phyloP scores from a whole-genome alignment of 768 basidiomycete species.

The Tylopilus vinaceipallidus region DNA sequence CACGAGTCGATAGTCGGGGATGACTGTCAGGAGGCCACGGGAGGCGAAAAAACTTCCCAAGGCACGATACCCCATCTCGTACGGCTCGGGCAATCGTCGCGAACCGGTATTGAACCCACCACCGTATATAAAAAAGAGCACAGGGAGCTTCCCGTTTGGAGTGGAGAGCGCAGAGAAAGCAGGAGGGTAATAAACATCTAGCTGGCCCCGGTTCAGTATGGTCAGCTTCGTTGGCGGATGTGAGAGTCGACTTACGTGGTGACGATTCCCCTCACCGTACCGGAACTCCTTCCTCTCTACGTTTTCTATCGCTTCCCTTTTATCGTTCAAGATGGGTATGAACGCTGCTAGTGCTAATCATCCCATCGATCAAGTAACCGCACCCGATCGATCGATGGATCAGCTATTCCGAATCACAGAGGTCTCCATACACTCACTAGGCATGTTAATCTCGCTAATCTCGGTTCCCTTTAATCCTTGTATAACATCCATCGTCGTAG shows the following conservation, averaged over 20 bases:
- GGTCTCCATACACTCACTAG: constrained; percentile 29
- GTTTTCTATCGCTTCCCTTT: constrained; percentile 43
- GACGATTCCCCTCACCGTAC: constrained; percentile 46
- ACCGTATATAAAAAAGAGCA: constrained; percentile 66
- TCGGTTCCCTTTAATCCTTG: constrained; percentile 29
- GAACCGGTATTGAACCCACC: constrained; percentile 58
- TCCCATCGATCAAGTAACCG: neutral
- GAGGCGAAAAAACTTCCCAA: constrained; percentile 62
- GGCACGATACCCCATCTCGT: constrained; percentile 52
- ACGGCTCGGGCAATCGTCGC: constrained; percentile 45
- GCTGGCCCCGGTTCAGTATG: constrained; percentile 35
- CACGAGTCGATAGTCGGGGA: constrained; percentile 67
- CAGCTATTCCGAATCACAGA: constrained; percentile 3
- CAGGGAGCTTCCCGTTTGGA: constrained; percentile 35
- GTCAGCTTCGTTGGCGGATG: neutral
- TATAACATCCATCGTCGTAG: constrained; percentile 36
- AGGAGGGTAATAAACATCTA: constrained; percentile 66
- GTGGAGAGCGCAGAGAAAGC: constrained; percentile 24
- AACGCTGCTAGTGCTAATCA: constrained; percentile 47
- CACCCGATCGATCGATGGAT: neutral
- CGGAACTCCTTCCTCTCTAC: constrained; percentile 54
- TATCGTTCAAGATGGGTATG: constrained; percentile 47
- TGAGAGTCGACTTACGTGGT: constrained; percentile 30
- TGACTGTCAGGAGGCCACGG: constrained; percentile 57
- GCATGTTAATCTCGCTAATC: constrained; percentile 31